Evolutionary conservation across 305 asterid genomes (phyloP), one percentile per base, ranked within the genome.

Genomic region (Andrographis paniculata): DNA sequence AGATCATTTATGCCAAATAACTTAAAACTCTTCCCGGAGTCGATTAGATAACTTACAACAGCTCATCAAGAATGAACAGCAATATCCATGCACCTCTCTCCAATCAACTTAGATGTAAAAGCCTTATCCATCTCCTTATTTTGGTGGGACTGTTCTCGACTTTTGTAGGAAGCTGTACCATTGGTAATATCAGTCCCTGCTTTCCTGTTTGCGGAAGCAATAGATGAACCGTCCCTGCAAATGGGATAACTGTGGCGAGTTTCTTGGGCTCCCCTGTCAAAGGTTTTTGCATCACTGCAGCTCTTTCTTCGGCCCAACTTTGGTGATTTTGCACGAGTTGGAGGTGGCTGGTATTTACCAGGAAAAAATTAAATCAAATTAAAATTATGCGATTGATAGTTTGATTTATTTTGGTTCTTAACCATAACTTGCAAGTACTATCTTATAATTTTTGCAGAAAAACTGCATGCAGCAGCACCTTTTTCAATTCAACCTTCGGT

Each of bases 291-390:
- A 54, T 74, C 74, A 45, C 68, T 61, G 62, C 60, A 70, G 77
- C 71, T 74, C 77, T 84, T 84, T 65, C 73, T 78, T 70, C 93
- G 63, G 28, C 95, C 95, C 66, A 84, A 59, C 59, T 82, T 84
- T 12, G 95, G 95, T 30, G 95, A 84, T 60, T 78, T 84, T 33
- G 95, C 91, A 66, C 95, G 93, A 51, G 95, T 86, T 24, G 92
- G 88, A 31, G 92, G 94, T 45, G 79, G 52, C 92, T 85, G 60
- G 35, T 46, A 50, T 55, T 23, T 56, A 62, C 39, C 7, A 53
- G 21, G 17, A 12, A 23, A 44, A 50, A n/a, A n/a, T n/a, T n/a
- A n/a, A n/a, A n/a, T n/a, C n/a, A n/a, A n/a, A n/a, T n/a, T n/a
- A n/a, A n/a, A n/a, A n/a, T n/a, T n/a, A n/a, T n/a, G n/a, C n/a